Percentiles rank a stretch among this genome's conserved stretches.
Evolutionary conservation across 257 asterid genomes (phyloP).

Genomic region (Solanum bulbocastanum): DNA sequence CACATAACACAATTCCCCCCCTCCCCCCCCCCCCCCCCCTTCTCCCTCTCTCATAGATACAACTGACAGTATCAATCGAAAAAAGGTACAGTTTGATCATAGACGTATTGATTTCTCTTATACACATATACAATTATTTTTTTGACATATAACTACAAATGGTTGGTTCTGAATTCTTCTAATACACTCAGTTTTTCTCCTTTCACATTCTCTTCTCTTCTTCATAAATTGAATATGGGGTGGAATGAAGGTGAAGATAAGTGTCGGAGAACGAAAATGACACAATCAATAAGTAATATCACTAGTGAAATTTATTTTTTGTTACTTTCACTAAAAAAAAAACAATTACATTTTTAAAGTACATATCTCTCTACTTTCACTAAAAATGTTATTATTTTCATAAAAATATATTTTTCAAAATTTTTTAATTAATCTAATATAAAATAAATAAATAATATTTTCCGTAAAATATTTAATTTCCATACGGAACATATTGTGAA

Average conservation of each 20-base stretch:
- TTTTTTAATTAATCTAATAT: not conserved
- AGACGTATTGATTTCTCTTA: not conserved
- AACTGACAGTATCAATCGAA: not conserved
- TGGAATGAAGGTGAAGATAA: not conserved
- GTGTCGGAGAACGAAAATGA: not conserved
- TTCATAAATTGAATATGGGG: not conserved
- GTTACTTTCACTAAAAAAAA: not conserved
- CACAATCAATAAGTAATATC: not conserved
- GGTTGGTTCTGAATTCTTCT: not conserved
- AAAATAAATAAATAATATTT: not conserved
- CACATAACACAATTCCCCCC: too few species aligned
- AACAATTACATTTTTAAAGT: too few species aligned
- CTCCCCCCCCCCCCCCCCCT: too few species aligned
- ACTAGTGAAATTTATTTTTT: not conserved
- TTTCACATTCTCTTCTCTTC: not conserved
- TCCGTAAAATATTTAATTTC: not conserved
- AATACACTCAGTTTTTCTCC: not conserved
- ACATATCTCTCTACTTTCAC: not conserved
- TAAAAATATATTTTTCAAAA: not conserved
- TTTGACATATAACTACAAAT: not conserved
- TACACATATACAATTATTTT: not conserved
- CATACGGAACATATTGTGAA: not conserved
- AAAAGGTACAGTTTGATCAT: not conserved
- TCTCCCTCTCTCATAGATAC: not conserved
- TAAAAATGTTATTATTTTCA: too few species aligned